A percentile compares a stretch with the other conserved stretches of the same genome.
These are phyloP conservation scores for Paraphaeosphaeria minitans DNA, from an alignment of 2,329 filamentous ascomycete genomes.

Conservation along the genomic window DNA sequence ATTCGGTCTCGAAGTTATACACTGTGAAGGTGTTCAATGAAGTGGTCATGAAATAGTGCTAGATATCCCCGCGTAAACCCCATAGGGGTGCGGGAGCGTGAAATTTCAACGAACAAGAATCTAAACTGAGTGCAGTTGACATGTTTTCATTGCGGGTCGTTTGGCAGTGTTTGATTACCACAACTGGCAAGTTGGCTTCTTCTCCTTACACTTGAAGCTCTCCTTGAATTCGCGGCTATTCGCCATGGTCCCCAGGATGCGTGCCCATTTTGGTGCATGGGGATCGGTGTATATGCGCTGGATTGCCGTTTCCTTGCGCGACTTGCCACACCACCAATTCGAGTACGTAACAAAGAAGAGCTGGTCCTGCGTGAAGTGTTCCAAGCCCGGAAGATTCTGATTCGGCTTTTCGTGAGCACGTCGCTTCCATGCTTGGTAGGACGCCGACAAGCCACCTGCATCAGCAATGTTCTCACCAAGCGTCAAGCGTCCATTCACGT, in stretches of 20 bases:
- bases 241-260: conserved; percentile 64
- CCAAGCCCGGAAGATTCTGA: conserved; percentile 57
- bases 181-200: conserved; percentile 71
- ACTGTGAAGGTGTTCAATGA: too few species aligned
- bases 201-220: conserved; percentile 68
- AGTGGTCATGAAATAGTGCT: too few species aligned
- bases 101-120: too few species aligned
- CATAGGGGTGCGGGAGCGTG: too few species aligned
- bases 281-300: conserved; percentile 65
- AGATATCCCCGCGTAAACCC: too few species aligned
- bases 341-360: conserved; percentile 69
- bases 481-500: conserved; percentile 67
- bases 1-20: too few species aligned
- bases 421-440: conserved; percentile 67
- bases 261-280: conserved; percentile 67
- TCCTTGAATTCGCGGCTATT: conserved; percentile 72
- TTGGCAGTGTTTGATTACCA: conserved; percentile 60
- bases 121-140: too few species aligned
- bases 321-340: conserved; percentile 69
- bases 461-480: conserved; percentile 74
- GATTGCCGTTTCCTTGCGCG: conserved; percentile 62
- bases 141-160: too few species aligned
- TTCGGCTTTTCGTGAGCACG: conserved; percentile 56
- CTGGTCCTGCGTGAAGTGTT: conserved; percentile 66
- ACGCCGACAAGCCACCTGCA: conserved; percentile 67